A percentile compares a stretch with the other conserved stretches of the same genome.
Conservation (phyloP, 2,329 filamentous ascomycete genomes). For the Zasmidium angulare region DNA sequence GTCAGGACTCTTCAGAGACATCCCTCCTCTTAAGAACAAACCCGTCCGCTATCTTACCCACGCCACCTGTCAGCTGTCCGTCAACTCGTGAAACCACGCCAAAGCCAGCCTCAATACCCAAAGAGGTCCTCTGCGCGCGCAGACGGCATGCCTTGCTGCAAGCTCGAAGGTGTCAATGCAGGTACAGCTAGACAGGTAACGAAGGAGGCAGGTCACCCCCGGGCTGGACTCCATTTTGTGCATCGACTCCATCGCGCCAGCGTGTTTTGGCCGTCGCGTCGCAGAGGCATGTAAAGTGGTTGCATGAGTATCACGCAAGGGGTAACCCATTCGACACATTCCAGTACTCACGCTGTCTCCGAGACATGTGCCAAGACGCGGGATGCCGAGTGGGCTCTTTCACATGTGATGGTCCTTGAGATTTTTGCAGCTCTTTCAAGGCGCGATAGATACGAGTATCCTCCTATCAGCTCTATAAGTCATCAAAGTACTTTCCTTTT, state of each 20-base stretch:
- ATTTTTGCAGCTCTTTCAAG: neutral
- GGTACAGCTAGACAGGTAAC: no score
- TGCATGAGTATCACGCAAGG: slow-evolving; percentile 8
- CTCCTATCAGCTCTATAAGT: neutral
- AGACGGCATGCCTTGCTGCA: no score
- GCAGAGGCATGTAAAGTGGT: slow-evolving; percentile 8
- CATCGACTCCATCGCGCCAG: slow-evolving; percentile 1
- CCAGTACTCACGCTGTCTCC: neutral
- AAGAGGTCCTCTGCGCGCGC: no score
- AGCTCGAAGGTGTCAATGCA: no score
- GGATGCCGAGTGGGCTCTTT: neutral
- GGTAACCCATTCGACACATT: neutral
- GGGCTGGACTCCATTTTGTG: slow-evolving; percentile 4
- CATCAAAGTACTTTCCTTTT: neutral
- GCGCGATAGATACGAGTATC: neutral
- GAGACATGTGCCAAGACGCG: neutral
- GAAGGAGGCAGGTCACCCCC: no score
- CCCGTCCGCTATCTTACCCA: no score
- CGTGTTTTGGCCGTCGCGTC: slow-evolving; percentile 3
- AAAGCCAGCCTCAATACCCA: neutral
- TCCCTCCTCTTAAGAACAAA: neutral
- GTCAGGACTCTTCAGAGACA: no score
- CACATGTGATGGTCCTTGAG: neutral
- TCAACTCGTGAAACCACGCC: neutral
- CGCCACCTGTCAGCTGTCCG: neutral